Evolutionary conservation across 1,284 basidiomycete genomes (phyloP).

Genomic region (Mycocalia duriaeana): DNA sequence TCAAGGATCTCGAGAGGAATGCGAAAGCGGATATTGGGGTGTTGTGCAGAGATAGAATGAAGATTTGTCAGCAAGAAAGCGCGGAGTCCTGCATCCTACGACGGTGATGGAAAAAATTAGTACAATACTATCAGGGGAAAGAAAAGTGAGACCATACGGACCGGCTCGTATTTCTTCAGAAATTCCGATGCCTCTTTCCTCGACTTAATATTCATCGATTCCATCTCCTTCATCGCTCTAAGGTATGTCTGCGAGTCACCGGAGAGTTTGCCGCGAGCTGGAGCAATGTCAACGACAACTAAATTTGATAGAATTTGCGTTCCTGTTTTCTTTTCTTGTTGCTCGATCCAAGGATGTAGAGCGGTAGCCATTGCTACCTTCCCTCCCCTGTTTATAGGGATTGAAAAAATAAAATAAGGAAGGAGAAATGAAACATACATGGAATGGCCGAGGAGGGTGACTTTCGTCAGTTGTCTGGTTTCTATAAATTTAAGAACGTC

Average conservation of each 20-base stretch:
- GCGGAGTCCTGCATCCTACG: constrained; percentile 59
- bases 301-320: constrained; percentile 44
- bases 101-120: too few relatives aligned
- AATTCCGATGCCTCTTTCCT: constrained; percentile 65
- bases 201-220: constrained; percentile 46
- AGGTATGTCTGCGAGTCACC: constrained; percentile 62
- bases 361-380: constrained; percentile 80
- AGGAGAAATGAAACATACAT: constrained; percentile 46
- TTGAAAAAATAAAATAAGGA: not conserved
- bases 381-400: constrained; percentile 57
- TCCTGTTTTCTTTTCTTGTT: constrained; percentile 8
- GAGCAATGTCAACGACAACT: constrained; percentile 77
- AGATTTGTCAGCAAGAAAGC: constrained; percentile 83
- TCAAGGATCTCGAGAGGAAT: constrained; percentile 66
- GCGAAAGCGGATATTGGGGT: constrained; percentile 49
- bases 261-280: constrained; percentile 55
- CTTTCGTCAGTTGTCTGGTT: constrained; percentile 42
- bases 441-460: constrained; percentile 76
- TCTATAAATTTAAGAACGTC: constrained; percentile 61
- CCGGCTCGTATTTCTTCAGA: constrained; percentile 58
- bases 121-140: not conserved
- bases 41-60: constrained; percentile 27
- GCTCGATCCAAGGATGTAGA: constrained; percentile 45
- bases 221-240: constrained; percentile 66
- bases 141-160: constrained; percentile 17